Base-by-base conservation (phyloP, 768 basidiomycete genomes). In the Sarcodon aspratus region DNA sequence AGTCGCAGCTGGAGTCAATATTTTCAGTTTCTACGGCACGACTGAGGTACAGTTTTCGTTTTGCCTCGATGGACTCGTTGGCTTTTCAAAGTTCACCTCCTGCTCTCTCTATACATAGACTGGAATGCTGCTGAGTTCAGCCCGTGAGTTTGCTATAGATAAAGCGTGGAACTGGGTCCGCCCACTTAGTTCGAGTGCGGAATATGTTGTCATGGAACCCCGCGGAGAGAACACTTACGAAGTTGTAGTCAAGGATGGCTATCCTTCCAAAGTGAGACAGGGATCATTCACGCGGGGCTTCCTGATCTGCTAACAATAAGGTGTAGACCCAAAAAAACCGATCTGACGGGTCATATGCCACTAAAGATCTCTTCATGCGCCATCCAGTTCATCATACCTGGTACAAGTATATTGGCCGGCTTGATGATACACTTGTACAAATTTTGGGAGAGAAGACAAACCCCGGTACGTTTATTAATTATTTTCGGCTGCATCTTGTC, bases 91-190 rank as follows among this genome's bases (percentile, higher is more conserved):
- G 31, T 31, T 31, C 32, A 46, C 21, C 9, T 3, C 9, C 7
- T 33, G 6, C 18, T 40, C 3, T 18, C 15, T 6, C 21, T 27
- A 2, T 27, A 27, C 5, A 27, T 51, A 71, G 56, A 67, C 66
- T 43, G 71, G 68, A 40, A 59, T 60, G 8, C 57, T 76, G 13
- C 65, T 75, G 60, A 74, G 69, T 45, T 76, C 74, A 10, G 64
- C 67, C 46, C 70, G 75, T 33, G 66, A 75, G 49, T 75, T 72
- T 48, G 59, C 58, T 5, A 63, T 53, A 3, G 77, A 80, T 63
- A 78, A 77, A 57, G 70, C 52, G 9, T 80, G 78, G 78, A 76
- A 74, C 54, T 79, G 73, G 70, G 57, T 73, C 38, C 68, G 72
- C 21, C 55, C 61, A 32, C 36, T 48, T 54, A 59, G 45, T 9